Evolutionary conservation across 805 yeast genomes (phyloP).

Genomic region (Zygoascus flipseniorum): DNA sequence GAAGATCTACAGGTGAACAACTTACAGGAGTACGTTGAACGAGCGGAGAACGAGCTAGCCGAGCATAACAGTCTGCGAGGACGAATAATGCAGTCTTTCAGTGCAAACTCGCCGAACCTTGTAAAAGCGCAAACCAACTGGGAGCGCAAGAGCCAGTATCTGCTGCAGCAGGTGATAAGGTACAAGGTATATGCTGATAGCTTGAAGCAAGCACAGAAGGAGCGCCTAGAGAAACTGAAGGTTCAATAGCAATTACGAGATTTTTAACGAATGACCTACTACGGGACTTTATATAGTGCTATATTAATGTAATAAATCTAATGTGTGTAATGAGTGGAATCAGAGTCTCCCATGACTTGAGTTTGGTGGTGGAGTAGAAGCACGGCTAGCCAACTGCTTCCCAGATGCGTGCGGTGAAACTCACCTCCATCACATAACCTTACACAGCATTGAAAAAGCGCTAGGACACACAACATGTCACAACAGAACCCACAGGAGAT

Average conservation of each 20-base stretch:
- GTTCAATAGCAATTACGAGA: not conserved
- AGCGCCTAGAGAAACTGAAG: constrained; percentile 6
- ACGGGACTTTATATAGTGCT: too few relatives aligned
- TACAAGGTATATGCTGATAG: constrained; percentile 23
- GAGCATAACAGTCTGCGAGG: constrained; percentile 37
- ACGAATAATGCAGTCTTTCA: constrained; percentile 29
- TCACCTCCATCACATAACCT: not conserved
- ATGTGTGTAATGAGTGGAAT: not conserved
- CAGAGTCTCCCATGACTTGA: not conserved
- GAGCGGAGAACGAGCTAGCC: constrained; percentile 33
- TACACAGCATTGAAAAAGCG: constrained; percentile 23
- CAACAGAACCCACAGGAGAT: constrained; percentile 26
- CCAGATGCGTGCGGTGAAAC: not conserved
- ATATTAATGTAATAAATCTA: too few relatives aligned
- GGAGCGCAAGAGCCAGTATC: constrained; percentile 26
- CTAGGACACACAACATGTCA: too few relatives aligned
- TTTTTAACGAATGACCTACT: not conserved
- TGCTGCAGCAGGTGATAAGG: constrained; percentile 23
- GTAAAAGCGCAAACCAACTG: constrained; percentile 26
- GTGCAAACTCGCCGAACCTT: constrained; percentile 20
- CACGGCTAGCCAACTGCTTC: not conserved
- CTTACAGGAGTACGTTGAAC: constrained; percentile 33
- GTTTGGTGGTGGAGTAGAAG: not conserved
- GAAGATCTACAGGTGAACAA: constrained; percentile 33
- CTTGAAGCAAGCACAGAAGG: constrained; percentile 17